Conservation (phyloP, 805 yeast genomes). For the Metschnikowia amazonensis region DNA sequence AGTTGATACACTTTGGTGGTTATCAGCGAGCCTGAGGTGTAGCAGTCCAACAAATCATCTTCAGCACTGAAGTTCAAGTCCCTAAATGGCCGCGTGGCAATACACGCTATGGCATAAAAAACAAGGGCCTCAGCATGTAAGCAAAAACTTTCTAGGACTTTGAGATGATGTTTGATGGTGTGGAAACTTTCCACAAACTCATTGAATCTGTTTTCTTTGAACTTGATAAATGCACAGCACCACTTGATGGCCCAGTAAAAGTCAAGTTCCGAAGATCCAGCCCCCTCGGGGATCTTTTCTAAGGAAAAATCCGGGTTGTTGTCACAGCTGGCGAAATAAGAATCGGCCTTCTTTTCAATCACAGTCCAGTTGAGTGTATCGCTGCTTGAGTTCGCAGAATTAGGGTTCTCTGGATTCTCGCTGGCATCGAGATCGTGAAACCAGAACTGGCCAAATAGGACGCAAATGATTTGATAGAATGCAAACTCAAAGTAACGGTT, state of each 20-base stretch:
- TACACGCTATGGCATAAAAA: constrained; percentile 24
- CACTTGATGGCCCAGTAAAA: constrained; percentile 23
- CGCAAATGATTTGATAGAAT: constrained; percentile 24
- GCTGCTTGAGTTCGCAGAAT: neutral
- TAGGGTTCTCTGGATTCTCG: neutral
- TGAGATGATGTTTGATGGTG: constrained; percentile 9
- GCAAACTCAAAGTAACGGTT: constrained; percentile 29
- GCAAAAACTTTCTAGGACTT: neutral
- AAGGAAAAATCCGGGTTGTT: constrained; percentile 10
- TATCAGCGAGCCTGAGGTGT: constrained; percentile 7
- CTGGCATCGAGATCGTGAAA: constrained; percentile 10
- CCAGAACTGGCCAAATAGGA: constrained; percentile 23
- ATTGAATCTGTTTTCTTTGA: constrained; percentile 24
- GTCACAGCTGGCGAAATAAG: constrained; percentile 23
- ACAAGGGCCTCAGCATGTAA: constrained; percentile 17
- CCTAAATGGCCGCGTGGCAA: constrained; percentile 30
- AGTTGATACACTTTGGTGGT: constrained; percentile 11
- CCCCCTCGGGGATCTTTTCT: constrained; percentile 7
- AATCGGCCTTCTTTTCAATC: constrained; percentile 22
- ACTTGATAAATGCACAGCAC: constrained; percentile 22
- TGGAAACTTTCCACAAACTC: constrained; percentile 26
- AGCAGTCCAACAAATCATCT: constrained; percentile 22
- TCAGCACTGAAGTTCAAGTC: constrained; percentile 16
- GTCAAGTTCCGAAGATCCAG: constrained; percentile 17
- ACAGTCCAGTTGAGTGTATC: constrained; percentile 10